Evolutionary conservation across 352 stramenopile genomes (phyloP).

Genomic region (Phytopythium boreale): DNA sequence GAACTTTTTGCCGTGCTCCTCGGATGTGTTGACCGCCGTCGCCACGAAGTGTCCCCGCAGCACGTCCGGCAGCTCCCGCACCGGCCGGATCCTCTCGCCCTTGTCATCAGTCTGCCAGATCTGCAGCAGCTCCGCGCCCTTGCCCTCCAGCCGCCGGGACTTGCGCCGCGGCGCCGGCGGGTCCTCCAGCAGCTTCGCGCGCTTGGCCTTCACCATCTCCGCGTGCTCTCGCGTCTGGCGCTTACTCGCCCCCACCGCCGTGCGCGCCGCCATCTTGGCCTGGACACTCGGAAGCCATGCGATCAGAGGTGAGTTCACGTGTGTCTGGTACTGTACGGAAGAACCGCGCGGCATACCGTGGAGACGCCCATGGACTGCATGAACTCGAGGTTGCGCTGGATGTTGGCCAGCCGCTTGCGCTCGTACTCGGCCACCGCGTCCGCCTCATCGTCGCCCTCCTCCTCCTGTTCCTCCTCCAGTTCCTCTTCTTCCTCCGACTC

Average conservation of each 20-base stretch:
- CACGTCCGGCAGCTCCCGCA: conserved; percentile 1
- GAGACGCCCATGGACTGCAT: conserved; percentile 83
- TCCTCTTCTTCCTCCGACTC: conserved; percentile 7
- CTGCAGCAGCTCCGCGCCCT: conserved; percentile 38
- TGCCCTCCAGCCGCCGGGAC: conserved; percentile 59
- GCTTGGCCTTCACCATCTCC: conserved; percentile 13
- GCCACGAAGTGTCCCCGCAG: conserved; percentile 26
- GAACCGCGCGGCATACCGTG: conserved; percentile 28
- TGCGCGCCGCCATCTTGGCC: conserved; percentile 67
- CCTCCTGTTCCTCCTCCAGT: neutral
- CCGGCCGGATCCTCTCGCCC: neutral
- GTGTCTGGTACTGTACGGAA: neutral
- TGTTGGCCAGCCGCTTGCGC: conserved; percentile 78
- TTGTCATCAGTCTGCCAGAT: conserved; percentile 21
- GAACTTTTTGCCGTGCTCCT: conserved; percentile 31
- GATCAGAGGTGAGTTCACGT: neutral
- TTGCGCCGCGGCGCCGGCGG: conserved; percentile 39
- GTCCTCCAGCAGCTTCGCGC: conserved; percentile 13
- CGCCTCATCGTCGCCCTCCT: conserved; percentile 1
- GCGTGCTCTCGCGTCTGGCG: neutral
- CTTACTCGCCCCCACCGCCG: conserved; percentile 19
- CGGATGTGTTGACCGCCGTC: conserved; percentile 31
- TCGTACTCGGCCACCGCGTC: conserved; percentile 69
- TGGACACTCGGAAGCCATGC: conserved; percentile 3
- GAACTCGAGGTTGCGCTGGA: conserved; percentile 81